phyloP scores from a whole-genome alignment of 805 yeast genomes.

The Barnettozyma populi region DNA sequence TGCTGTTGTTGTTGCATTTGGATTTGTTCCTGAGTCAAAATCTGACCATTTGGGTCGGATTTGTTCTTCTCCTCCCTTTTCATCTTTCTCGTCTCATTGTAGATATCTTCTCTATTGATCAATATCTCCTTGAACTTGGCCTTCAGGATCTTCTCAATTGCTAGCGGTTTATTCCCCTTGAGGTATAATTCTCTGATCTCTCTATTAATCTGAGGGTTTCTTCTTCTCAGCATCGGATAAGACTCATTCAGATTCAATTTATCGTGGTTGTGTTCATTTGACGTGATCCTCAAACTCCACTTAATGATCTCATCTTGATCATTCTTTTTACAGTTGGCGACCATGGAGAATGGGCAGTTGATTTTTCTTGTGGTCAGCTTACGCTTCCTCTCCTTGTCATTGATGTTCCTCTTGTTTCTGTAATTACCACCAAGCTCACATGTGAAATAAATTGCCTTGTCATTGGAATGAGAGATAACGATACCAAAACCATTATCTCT shows the following conservation, averaged over 20 bases:
- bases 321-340: constrained; percentile 27
- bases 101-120: constrained; percentile 28
- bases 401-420: constrained; percentile 27
- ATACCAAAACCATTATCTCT: constrained; percentile 28
- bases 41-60: background rate
- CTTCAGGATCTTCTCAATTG: constrained; percentile 24
- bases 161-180: constrained; percentile 26
- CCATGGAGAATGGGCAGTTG: constrained; percentile 28
- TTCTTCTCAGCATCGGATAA: constrained; percentile 28
- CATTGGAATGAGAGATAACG: constrained; percentile 28
- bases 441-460: constrained; percentile 28
- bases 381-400: constrained; percentile 28
- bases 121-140: constrained; percentile 22
- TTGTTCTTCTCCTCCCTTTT: constrained; percentile 26
- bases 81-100: constrained; percentile 29
- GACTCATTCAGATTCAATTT: constrained; percentile 25
- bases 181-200: constrained; percentile 26
- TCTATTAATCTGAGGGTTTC: constrained; percentile 28
- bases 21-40: background rate
- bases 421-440: constrained; percentile 28
- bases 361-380: constrained; percentile 27
- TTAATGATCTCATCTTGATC: constrained; percentile 23
- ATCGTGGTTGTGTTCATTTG: constrained; percentile 27
- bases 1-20: constrained; percentile 7
- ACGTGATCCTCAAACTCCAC: constrained; percentile 25